Evolutionary conservation across 371 early-diverging fungal genomes (phyloP), one percentile per base, ranked within the genome.

Genomic region (Circinella minor): DNA sequence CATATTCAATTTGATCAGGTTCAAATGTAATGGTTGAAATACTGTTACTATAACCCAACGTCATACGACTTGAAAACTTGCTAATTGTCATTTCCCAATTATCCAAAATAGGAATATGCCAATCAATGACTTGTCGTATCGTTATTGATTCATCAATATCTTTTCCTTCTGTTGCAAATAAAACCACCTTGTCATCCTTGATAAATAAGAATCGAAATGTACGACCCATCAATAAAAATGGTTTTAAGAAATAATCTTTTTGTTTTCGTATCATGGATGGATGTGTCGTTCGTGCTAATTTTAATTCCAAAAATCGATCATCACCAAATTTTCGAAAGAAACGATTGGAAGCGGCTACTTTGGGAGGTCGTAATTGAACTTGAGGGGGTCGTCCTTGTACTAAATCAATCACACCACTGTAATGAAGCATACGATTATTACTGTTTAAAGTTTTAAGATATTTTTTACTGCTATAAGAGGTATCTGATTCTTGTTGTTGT

Each of bases 41-140:
- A 57, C 84, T 82, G 65, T 83, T 82, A 36, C 82, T 82, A 62
- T 83, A 83, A 7, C 82, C 84, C 6, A 85, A 73, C 2, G 82
- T 65, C 74, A 85, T 82, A 9, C 86, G 71, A 37, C 80, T 78
- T 4, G 78, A 72, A 55, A 81, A 85, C 39, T 85, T 85, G 59
- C 77, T 72, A 37, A 79, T 74, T 0, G 82, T 67, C 80, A 85
- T 79, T 13, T 71, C 27, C 72, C 77, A 74, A 36, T 85, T 83
- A 18, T 82, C 80, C 10, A 66, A 27, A 27, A 83, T 70, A 0
- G 86, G 86, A 48, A 85, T 75, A 55, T 85, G 83, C 79, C 77
- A 82, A 59, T 85, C 73, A 36, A 85, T 77, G 10, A 82, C 79
- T 57, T 77, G 65, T 10, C 78, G 75, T 17, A 83, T 74, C 0